Evolutionary conservation across 441 rosid genomes (phyloP).

Genomic region (Euphorbia celastroides): DNA sequence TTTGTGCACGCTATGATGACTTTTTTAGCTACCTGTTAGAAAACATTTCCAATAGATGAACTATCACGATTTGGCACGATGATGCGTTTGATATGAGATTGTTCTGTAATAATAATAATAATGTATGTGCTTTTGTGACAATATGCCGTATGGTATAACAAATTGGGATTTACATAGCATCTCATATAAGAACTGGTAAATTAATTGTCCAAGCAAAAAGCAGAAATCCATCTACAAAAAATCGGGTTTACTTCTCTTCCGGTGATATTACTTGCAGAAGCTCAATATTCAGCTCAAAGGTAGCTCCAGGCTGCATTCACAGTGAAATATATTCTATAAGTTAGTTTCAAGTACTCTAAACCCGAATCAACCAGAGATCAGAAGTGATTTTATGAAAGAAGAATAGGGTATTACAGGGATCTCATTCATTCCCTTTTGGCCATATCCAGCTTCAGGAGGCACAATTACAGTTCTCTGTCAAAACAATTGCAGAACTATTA

Average conservation of each 20-base stretch:
- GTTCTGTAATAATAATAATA: not conserved
- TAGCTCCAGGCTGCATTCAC: constrained; percentile 64
- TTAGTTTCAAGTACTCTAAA: not conserved
- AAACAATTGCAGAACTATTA: not conserved
- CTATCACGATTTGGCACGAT: not conserved
- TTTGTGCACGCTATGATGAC: not conserved
- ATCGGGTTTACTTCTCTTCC: constrained; percentile 29
- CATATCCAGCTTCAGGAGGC: constrained; percentile 84
- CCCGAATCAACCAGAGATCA: no score
- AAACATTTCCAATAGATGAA: not conserved
- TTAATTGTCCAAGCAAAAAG: no score
- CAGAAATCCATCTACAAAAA: not conserved
- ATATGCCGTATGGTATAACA: no score
- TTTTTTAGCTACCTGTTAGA: not conserved
- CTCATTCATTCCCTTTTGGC: constrained; percentile 83
- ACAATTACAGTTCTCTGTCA: constrained; percentile 82
- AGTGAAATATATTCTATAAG: constrained; percentile 3
- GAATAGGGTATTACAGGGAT: constrained; percentile 52
- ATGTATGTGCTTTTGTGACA: no score
- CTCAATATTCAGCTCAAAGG: constrained; percentile 80
- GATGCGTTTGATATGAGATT: not conserved
- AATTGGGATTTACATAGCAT: no score
- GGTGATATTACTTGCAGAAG: constrained; percentile 59
- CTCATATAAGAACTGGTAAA: no score
- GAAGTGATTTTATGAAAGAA: not conserved